These are phyloP conservation scores for Echinochloa phyllopogon DNA, from an alignment of 176 grass and related monocot genomes.

Conservation along the genomic window DNA sequence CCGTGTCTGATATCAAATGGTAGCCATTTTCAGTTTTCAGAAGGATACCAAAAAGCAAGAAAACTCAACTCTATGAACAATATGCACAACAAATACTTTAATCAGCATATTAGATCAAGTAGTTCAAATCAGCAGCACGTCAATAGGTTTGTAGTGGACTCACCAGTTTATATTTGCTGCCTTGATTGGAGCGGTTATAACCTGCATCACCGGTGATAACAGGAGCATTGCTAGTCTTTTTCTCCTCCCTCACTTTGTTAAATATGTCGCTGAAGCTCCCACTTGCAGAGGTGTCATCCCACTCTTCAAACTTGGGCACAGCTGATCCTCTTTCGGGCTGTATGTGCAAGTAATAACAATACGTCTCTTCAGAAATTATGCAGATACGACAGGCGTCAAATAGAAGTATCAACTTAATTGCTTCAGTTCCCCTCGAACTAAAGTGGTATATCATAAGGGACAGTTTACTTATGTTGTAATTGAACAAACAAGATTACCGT, in stretches of 20 bases:
- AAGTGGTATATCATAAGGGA: background rate
- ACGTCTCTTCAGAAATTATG: conserved; percentile 26
- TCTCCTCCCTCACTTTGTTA: conserved; percentile 71
- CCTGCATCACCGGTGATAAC: conserved; percentile 16
- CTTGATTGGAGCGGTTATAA: conserved; percentile 54
- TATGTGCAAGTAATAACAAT: conserved; percentile 5
- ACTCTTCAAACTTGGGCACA: conserved; percentile 81
- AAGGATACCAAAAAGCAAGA: conserved; percentile 2
- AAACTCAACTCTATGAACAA: background rate
- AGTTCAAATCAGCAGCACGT: background rate
- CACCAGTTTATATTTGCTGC: conserved; percentile 50
- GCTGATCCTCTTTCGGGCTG: conserved; percentile 68
- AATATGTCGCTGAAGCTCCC: conserved; percentile 80
- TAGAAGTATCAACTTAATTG: background rate
- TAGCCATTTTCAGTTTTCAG: background rate
- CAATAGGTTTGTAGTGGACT: conserved; percentile 22
- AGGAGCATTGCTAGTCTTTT: conserved; percentile 47
- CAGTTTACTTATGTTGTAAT: background rate
- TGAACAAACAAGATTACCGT: no score
- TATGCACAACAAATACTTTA: background rate
- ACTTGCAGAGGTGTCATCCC: conserved; percentile 71
- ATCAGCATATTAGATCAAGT: background rate
- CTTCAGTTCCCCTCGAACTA: no score
- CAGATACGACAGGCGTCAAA: background rate
- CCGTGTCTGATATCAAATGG: background rate